phyloP scores from a whole-genome alignment of 306 rosid species.

The Rosa rugosa region DNA sequence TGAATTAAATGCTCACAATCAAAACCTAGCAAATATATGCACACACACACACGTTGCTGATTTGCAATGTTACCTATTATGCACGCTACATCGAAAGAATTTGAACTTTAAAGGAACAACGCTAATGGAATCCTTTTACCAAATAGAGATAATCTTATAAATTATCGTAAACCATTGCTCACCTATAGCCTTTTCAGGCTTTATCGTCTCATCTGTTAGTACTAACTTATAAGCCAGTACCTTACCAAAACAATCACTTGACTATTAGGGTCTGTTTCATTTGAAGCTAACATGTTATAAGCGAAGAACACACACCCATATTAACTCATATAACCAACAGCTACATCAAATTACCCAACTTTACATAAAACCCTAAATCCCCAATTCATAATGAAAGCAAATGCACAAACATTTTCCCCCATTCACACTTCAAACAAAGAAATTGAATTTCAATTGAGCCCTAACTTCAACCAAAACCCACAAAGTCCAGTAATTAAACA shows the following conservation, averaged over 20 bases:
- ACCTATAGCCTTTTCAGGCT: not conserved
- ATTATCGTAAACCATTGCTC: not conserved
- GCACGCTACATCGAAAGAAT: not conserved
- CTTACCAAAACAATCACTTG: not conserved
- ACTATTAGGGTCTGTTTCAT: not conserved
- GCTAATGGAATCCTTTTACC: not conserved
- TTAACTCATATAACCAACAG: not conserved
- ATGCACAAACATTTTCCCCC: not conserved
- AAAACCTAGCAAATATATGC: not conserved
- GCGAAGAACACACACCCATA: not conserved
- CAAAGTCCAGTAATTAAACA: not conserved
- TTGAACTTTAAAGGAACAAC: not conserved
- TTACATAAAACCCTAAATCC: not conserved
- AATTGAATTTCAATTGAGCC: constrained; percentile 1
- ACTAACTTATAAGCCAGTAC: not conserved
- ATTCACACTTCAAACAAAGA: not conserved
- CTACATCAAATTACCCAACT: not conserved
- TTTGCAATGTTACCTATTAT: not conserved
- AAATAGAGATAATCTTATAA: not conserved
- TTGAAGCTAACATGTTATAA: not conserved
- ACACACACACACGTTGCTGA: no score
- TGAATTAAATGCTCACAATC: not conserved
- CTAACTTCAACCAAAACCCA: constrained; percentile 10
- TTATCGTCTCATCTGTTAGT: not conserved
- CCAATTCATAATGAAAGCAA: not conserved